phyloP scores from a whole-genome alignment of 2,329 filamentous ascomycete genomes.

The Chaetomiaceae sp. region DNA sequence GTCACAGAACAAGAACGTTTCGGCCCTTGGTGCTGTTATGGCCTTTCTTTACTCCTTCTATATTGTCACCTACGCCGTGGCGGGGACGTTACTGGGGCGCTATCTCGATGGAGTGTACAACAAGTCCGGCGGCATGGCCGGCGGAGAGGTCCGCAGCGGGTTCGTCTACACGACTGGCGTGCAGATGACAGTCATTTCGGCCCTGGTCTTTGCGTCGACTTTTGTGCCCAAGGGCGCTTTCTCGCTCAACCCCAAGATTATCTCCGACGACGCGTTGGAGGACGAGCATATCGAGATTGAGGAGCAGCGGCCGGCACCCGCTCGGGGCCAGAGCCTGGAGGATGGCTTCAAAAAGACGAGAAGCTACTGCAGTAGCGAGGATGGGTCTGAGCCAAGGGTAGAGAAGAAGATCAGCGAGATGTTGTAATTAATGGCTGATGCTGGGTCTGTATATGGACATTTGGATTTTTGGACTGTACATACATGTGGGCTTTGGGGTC shows the following conservation, averaged over 20 bases:
- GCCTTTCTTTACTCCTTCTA: slow-evolving; percentile 47
- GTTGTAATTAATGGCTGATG: slow-evolving; percentile 1
- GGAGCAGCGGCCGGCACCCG: slow-evolving; percentile 5
- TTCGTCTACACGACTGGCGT: slow-evolving; percentile 42
- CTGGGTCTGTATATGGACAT: not conserved
- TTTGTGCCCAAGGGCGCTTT: slow-evolving; percentile 43
- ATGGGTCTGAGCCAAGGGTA: slow-evolving; percentile 15
- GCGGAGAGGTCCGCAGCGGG: slow-evolving; percentile 34
- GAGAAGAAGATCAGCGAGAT: slow-evolving; percentile 19
- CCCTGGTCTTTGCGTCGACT: slow-evolving; percentile 39
- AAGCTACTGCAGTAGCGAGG: slow-evolving; percentile 17
- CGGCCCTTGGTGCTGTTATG: slow-evolving; percentile 47
- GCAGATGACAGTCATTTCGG: slow-evolving; percentile 42
- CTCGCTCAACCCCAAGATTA: slow-evolving; percentile 39
- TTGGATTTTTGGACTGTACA: no score
- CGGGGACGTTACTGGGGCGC: slow-evolving; percentile 36
- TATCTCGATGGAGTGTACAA: slow-evolving; percentile 42
- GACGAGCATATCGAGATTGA: slow-evolving; percentile 19
- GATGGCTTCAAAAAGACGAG: slow-evolving; percentile 10
- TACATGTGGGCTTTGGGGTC: no score
- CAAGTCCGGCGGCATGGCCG: slow-evolving; percentile 23
- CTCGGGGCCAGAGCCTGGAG: not conserved
- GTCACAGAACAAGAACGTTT: slow-evolving; percentile 40
- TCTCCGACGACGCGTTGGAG: slow-evolving; percentile 37
- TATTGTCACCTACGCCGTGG: slow-evolving; percentile 33